These are phyloP conservation scores for Fusarium newnesense DNA, from an alignment of 2,329 filamentous ascomycete genomes.

Conservation along the genomic window DNA sequence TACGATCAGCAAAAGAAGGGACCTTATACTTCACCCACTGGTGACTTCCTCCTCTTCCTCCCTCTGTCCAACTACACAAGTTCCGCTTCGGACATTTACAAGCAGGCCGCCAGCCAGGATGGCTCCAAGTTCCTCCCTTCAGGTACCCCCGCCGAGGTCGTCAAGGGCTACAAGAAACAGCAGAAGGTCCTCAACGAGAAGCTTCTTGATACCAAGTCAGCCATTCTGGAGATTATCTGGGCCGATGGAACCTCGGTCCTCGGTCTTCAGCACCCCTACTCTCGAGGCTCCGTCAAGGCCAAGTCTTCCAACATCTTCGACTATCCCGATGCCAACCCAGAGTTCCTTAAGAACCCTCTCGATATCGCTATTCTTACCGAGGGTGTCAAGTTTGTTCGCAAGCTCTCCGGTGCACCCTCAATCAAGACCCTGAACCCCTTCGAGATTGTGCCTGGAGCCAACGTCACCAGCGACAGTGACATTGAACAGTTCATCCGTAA, in stretches of 20 bases:
- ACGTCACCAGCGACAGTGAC: constrained; percentile 21
- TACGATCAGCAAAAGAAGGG: constrained; percentile 24
- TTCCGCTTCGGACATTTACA: constrained; percentile 8
- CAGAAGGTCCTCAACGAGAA: constrained; percentile 26
- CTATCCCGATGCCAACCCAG: constrained; percentile 25
- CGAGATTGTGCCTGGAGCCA: constrained; percentile 20
- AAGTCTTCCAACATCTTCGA: constrained; percentile 30
- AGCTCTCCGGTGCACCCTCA: constrained; percentile 1
- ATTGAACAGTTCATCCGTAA: constrained; percentile 29
- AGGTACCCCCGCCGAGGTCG: constrained; percentile 16
- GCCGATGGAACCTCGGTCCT: constrained; percentile 22
- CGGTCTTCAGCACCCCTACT: constrained; percentile 38
- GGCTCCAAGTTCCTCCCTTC: constrained; percentile 15
- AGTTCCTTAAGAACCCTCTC: constrained; percentile 32
- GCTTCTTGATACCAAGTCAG: constrained; percentile 18
- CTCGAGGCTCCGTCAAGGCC: constrained; percentile 35
- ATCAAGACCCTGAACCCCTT: constrained; percentile 12
- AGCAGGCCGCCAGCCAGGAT: constrained; percentile 14
- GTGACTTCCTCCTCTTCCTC: constrained; percentile 30
- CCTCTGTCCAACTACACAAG: constrained; percentile 26
- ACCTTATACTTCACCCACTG: constrained; percentile 21
- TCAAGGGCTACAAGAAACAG: constrained; percentile 31
- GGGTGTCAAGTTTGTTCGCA: constrained; percentile 30
- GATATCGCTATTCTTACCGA: constrained; percentile 19
- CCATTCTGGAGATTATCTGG: constrained; percentile 34